Evolutionary conservation across 2,329 filamentous ascomycete genomes (phyloP).

Genomic region (Fusarium chaquense): DNA sequence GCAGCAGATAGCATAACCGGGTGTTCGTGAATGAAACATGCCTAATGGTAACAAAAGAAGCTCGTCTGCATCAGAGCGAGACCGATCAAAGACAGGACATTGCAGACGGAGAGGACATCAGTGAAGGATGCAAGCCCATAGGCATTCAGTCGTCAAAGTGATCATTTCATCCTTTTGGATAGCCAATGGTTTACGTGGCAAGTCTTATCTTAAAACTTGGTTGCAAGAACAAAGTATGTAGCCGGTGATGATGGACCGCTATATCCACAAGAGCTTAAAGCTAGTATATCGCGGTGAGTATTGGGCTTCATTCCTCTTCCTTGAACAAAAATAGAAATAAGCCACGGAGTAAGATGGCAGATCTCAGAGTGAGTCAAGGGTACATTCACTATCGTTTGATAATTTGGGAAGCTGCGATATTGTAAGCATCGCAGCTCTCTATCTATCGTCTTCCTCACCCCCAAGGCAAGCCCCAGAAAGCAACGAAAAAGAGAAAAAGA

Average conservation of each 20-base stretch:
- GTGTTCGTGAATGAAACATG: too few relatives aligned
- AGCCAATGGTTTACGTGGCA: too few relatives aligned
- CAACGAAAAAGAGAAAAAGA: conserved; percentile 68
- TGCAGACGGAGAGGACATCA: neutral
- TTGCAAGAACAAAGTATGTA: conserved; percentile 55
- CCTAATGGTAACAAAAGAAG: too few relatives aligned
- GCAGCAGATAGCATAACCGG: too few relatives aligned
- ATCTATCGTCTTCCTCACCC: conserved; percentile 62
- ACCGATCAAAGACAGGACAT: too few relatives aligned
- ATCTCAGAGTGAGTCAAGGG: conserved; percentile 87
- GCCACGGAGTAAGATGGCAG: conserved; percentile 74
- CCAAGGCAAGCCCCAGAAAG: conserved; percentile 58
- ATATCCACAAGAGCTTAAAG: conserved; percentile 64
- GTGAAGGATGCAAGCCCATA: too few relatives aligned
- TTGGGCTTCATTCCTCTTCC: conserved; percentile 69
- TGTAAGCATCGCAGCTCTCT: neutral
- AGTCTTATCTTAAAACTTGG: neutral
- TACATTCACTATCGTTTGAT: neutral
- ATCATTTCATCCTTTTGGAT: too few relatives aligned
- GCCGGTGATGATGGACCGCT: conserved; percentile 77
- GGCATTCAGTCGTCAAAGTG: neutral
- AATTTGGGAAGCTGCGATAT: neutral
- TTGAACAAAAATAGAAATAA: conserved; percentile 79
- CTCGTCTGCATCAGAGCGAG: too few relatives aligned
- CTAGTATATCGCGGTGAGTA: conserved; percentile 77